phyloP scores from a whole-genome alignment of 345 rosid species.

The Microthlaspi erraticum region DNA sequence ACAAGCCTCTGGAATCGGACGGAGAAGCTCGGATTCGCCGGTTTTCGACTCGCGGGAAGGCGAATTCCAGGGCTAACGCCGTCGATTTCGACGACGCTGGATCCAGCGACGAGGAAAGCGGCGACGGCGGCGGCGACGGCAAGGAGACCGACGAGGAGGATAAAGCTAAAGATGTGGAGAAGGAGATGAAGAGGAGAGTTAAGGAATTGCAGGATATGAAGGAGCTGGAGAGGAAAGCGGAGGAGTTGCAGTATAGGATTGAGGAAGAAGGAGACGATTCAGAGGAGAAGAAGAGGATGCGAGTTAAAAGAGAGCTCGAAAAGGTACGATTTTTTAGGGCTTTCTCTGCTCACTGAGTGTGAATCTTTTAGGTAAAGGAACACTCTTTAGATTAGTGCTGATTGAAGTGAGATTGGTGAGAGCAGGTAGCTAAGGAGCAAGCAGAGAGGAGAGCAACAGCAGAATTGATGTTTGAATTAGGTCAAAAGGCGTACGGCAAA shows the following conservation, averaged over 20 bases:
- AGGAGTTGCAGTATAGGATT: constrained; percentile 71
- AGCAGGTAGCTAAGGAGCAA: constrained; percentile 92
- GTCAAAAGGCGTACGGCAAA: constrained; percentile 92
- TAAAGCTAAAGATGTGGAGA: constrained; percentile 61
- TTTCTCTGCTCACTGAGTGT: not conserved
- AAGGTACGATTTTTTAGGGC: constrained; percentile 53
- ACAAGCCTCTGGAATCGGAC: constrained; percentile 62
- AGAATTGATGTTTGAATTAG: constrained; percentile 89
- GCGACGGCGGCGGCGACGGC: constrained; percentile 48
- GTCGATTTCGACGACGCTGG: constrained; percentile 71
- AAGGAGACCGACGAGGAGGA: constrained; percentile 57
- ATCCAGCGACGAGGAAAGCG: constrained; percentile 60
- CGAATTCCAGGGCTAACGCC: constrained; percentile 68
- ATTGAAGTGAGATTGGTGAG: constrained; percentile 35
- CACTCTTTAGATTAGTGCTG: constrained; percentile 7
- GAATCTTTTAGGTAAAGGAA: not conserved
- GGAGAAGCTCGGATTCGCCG: constrained; percentile 56
- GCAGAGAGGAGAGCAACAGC: constrained; percentile 92
- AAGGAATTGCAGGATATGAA: constrained; percentile 84
- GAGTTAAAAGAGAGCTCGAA: constrained; percentile 85
- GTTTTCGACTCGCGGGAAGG: constrained; percentile 58
- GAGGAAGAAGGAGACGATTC: constrained; percentile 67
- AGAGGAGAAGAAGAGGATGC: constrained; percentile 83
- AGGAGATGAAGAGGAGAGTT: constrained; percentile 74
- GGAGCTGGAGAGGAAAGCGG: constrained; percentile 88